Conservation (phyloP, 257 asterid genomes). For the Nicotiana tomentosiformis region DNA sequence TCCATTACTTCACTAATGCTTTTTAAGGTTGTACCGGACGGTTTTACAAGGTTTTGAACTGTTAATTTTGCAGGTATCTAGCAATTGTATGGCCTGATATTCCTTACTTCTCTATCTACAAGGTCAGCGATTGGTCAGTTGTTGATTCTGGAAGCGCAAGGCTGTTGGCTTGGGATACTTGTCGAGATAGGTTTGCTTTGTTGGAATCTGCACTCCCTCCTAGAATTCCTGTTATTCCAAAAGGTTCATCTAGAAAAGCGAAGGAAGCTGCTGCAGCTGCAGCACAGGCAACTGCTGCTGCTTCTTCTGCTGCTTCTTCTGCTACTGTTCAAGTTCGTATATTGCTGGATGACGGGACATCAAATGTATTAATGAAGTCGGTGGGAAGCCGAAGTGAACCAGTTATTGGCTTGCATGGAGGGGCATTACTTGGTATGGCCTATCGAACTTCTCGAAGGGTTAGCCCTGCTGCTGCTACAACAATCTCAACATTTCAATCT, state of each 20-base stretch:
- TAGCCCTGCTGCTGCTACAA: constrained; percentile 72
- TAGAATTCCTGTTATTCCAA: constrained; percentile 84
- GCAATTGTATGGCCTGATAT: constrained; percentile 98
- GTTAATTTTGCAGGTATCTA: constrained; percentile 61
- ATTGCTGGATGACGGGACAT: constrained; percentile 92
- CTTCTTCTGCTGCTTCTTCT: constrained; percentile 87
- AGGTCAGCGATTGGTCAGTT: constrained; percentile 94
- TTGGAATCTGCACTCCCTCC: constrained; percentile 83
- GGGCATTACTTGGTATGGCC: constrained; percentile 89
- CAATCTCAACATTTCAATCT: constrained; percentile 82
- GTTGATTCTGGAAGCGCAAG: constrained; percentile 99
- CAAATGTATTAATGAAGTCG: constrained; percentile 89
- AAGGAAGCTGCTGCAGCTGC: constrained; percentile 98
- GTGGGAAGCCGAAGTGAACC: constrained; percentile 95
- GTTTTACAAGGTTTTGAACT: constrained; percentile 6
- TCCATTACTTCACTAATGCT: background rate
- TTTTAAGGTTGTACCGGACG: background rate
- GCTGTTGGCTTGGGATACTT: constrained; percentile 93
- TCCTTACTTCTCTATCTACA: constrained; percentile 87
- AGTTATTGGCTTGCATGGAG: constrained; percentile 86
- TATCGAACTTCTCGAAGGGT: constrained; percentile 91
- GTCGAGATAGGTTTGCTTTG: constrained; percentile 87
- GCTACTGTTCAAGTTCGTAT: constrained; percentile 97
- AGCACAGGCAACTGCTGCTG: constrained; percentile 87
- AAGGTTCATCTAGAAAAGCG: constrained; percentile 89